These are phyloP conservation scores for Gaeumannomyces sp. DNA, from an alignment of 2,329 filamentous ascomycete species.

Conservation along the genomic window DNA sequence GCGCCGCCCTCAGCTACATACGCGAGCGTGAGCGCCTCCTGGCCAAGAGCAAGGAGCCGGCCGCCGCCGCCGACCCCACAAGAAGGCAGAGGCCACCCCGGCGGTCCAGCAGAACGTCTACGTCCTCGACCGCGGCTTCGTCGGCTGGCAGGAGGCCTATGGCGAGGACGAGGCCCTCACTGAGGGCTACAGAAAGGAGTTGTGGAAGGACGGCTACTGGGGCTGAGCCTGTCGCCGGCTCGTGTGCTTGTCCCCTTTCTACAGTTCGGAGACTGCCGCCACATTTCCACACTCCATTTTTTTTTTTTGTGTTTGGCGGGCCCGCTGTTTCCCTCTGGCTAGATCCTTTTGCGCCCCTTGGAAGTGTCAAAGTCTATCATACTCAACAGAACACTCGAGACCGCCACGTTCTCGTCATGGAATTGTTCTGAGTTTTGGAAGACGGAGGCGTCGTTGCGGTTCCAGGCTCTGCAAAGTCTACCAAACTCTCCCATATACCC, in stretches of 20 bases:
- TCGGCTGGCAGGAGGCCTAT: conserved; percentile 80
- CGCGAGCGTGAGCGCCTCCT: conserved; percentile 56
- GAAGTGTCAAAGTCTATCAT: neutral
- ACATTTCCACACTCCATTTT: neutral
- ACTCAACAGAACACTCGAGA: neutral
- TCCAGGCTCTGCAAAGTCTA: neutral
- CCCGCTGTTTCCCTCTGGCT: neutral
- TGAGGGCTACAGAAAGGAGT: conserved; percentile 74
- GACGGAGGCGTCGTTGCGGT: neutral
- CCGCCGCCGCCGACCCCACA: conserved; percentile 21
- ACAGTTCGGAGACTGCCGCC: neutral
- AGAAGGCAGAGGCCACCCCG: neutral
- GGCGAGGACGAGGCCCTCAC: conserved; percentile 76
- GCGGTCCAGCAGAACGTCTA: conserved; percentile 60
- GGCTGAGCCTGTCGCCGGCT: conserved; percentile 10
- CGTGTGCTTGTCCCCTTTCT: no score
- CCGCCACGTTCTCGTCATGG: no score
- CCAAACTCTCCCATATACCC: neutral
- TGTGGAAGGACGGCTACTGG: conserved; percentile 64
- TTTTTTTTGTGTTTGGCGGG: neutral
- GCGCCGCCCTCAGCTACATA: conserved; percentile 74
- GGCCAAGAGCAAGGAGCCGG: conserved; percentile 7
- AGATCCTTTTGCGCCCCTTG: neutral
- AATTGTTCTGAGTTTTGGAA: no score
- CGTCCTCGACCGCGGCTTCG: conserved; percentile 79